Base-by-base conservation (phyloP, 345 rosid species). In the Syzygium jambos region DNA sequence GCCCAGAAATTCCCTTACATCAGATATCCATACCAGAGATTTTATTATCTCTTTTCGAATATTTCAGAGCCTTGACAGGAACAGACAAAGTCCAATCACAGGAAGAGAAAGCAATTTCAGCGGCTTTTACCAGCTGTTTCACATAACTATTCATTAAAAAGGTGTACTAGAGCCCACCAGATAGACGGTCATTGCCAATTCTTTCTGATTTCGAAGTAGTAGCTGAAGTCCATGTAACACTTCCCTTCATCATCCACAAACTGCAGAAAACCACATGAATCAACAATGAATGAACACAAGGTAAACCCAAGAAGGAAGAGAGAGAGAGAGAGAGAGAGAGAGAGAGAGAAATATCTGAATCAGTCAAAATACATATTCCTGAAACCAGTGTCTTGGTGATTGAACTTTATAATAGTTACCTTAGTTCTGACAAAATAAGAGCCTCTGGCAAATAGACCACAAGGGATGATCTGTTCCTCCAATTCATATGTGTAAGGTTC, bases 141-240 rank as follows among this genome's bases (percentile, higher is more conserved):
- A 19, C 49, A 73, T 73, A 4, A 30, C 80, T 34, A 19, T 34
- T 73, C 80, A 73, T 73, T 73, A 19, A 19, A 73, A 38, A 5
- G 25, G 80, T 38, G 25, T 34, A 34, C 80, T 34, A 27, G 85
- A 52, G 85, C 25, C 4, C 46, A 34, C 30, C 13, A 46, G 57
- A 41, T 1, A 46, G 57, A 41, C 1, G 5, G 78, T 86, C 78
- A 90, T 34, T 88, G 86, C 92, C 92, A 91, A n/a, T 88, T 88
- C 90, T 89, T 91, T 23, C 90, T 88, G 51, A 91, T 91, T 87
- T 91, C 91, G 22, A 91, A 91, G 89, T 54, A 86, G 92, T 91
- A 91, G 53, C 87, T 87, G 84, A 88, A 86, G 78, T 91, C 90
- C 88, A 91, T 41, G 88, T 91, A 84, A 85, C 92, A 91, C 77